Base-by-base conservation (phyloP, 768 basidiomycete genomes). In the Boletus reticulatus region DNA sequence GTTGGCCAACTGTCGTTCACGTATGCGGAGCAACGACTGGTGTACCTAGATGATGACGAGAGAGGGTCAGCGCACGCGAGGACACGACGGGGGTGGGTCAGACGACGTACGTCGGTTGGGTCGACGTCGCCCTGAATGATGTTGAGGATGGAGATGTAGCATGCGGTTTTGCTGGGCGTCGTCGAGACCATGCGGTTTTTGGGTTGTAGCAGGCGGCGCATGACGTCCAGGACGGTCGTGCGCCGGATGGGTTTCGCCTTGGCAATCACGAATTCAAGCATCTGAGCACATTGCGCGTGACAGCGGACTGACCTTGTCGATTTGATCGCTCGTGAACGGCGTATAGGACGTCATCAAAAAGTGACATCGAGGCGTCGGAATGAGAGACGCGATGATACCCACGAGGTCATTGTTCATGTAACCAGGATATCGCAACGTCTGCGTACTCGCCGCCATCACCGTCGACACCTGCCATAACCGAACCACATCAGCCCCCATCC, bases 401-500 rank as follows among this genome's bases (percentile, higher is more conserved):
- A 98, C 95, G 37, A 98, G 84, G 67, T 99, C 96, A 64, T 98
- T 99, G 78, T 98, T 98, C 95, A 98, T 98, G 73, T 98, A 98
- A 48, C 94, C 92, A 0, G 96, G 96, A 74, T 97, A 99, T 64
- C 96, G 84, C 24, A 99, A 82, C 14, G 96, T 98, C 66, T 95
- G 93, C 0, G 96, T 99, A 59, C 92, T 95, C 12, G 95, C 96
- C 11, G 96, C 90, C 84, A 99, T 98, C 41, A 98, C 96, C 1
- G 97, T 98, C 4, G 97, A 88, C 1, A 94, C 91, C 95, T 98
- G 52, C 31, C 34, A 55, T 48, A 12, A 56, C 34, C 31, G 10
- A 24, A 14, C 41, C 20, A 32, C 3, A 42, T 62, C 48, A 56
- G 44, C 12, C 13, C n/a, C 29, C 29, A 11, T 44, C 38, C 5